phyloP scores from a whole-genome alignment of 352 stramenopile species.

The Globisporangium iwayamae region DNA sequence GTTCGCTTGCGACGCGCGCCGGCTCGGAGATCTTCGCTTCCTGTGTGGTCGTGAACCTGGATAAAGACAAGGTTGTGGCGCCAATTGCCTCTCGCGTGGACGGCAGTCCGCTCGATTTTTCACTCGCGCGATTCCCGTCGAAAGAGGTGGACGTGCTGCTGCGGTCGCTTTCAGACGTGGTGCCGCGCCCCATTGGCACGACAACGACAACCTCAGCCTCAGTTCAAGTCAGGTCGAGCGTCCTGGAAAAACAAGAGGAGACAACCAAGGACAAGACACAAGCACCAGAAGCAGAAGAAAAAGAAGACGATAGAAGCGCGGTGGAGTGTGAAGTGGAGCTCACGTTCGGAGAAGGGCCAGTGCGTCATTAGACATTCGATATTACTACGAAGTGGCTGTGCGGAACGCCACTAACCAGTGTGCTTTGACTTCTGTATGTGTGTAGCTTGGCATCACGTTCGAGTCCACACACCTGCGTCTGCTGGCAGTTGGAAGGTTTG shows the following conservation, averaged over 20 bases:
- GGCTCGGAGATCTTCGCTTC: slow-evolving; percentile 75
- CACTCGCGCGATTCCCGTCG: slow-evolving; percentile 41
- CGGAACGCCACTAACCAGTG: background rate
- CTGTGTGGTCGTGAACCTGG: slow-evolving; percentile 78
- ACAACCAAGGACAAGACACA: background rate
- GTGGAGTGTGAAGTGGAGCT: slow-evolving; percentile 51
- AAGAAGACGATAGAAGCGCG: background rate
- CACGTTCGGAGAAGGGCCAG: slow-evolving; percentile 62
- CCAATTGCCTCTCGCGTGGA: slow-evolving; percentile 59
- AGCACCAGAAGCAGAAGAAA: background rate
- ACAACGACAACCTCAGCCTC: background rate
- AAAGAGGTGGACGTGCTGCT: slow-evolving; percentile 44
- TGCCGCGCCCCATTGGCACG: slow-evolving; percentile 36
- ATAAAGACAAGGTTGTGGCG: slow-evolving; percentile 81
- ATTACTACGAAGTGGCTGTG: background rate
- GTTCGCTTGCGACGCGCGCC: slow-evolving; percentile 66
- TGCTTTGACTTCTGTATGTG: background rate
- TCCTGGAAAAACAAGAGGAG: background rate
- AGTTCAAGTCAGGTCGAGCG: background rate
- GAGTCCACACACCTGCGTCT: slow-evolving; percentile 70
- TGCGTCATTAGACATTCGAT: slow-evolving; percentile 22
- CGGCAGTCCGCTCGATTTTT: slow-evolving; percentile 48
- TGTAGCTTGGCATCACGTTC: slow-evolving; percentile 73
- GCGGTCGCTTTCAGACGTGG: slow-evolving; percentile 27
- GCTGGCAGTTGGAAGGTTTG: slow-evolving; percentile 50